Evolutionary conservation across 192 early-diverging fungal genomes (phyloP), one percentile per base, ranked within the genome.

Genomic region (Coemansia sp.): DNA sequence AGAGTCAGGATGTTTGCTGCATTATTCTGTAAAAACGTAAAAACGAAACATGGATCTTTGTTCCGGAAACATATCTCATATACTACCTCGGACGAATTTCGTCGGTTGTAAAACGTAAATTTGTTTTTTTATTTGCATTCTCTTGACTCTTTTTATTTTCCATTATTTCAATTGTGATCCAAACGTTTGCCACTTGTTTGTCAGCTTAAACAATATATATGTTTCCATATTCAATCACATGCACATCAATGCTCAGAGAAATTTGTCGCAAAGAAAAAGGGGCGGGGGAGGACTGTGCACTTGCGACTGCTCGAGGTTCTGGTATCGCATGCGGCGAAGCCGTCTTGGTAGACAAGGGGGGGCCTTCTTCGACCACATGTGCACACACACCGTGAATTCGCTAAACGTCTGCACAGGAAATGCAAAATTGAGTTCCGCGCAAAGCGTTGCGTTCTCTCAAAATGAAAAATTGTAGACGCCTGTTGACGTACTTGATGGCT

Each of bases 371-470:
- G 59, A 38, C 55, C 64, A 64, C 29, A 70, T 62, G 0, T 52
- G 42, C 9, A 32, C 48, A 32, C 48, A 8, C 61, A 56, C 0
- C 17, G 9, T 5, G 62, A 54, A 2, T 70, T 42, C 61, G 34
- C 55, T 0, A 22, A 11, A 1, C 17, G 52, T 19, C 41, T 70
- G 56, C 11, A 25, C 15, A 22, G 11, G 4, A 53, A 35, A 4
- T 62, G 56, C 3, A 55, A 56, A 4, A 59, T 72, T 14, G 61
- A 20, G 23, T 29, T 34, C 38, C 4, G 6, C 13, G 15, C 41
- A 55, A 20, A 64, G 70, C 15, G 36, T 63, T 20, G 70, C 70
- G 1, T 72, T 66, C 23, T 72, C 61, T 15, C 66, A 72, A 22
- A 56, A 15, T 4, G 64, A 59, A 29, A 72, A 22, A 56, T 14